Evolutionary conservation across 2,329 filamentous ascomycete species (phyloP), one percentile per base, ranked within the genome.

Genomic region (Lachnellula occidentalis): DNA sequence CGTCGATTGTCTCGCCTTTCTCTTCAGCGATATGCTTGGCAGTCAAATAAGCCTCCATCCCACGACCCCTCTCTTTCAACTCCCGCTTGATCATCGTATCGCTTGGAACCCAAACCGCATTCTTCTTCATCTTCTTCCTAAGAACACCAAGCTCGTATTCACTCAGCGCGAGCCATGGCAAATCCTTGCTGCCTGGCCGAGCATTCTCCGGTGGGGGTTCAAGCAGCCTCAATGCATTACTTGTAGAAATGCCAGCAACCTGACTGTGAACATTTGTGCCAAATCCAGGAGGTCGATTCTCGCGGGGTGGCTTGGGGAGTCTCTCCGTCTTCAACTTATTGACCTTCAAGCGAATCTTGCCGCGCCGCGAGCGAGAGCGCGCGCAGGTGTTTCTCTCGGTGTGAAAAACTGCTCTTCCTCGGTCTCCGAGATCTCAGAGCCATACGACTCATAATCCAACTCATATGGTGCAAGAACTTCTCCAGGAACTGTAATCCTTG

Each of bases 51-150:
- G 80, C 80, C 50, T 85, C 83, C 15, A 82, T 76, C 2, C 84
- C 84, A 45, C 89, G 83, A 1, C 85, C 85, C 17, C 90, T 78
- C 19, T 77, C 76, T 67, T 87, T 87, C 1, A 94, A 79, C 70
- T 92, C 88, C 31, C 88, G 78, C 15, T 87, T 82, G 59, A 92
- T 88, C 89, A 94, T 94, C 0, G 89, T 92, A 63, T 90, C 87
- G 59, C 87, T 92, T 0, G 89, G 89, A 2, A 82, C 85, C 89
- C 89, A 94, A 4, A 88, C 85, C 0, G 88, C 87, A 66, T 94
- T 94, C 77, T 94, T 94, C 79, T 94, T 94, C 89, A 94, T 94
- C 17, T 87, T 80, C 72, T 94, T 94, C 57, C 89, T 78, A 7
- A 94, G 76, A 59, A 83, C 80, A 1, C 83, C 83, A 46, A 87